Percentiles rank a stretch among this genome's conserved stretches.
These are phyloP conservation scores for Cokeromyces recurvatus DNA, from an alignment of 371 early-diverging fungal genomes.

Conservation along the genomic window DNA sequence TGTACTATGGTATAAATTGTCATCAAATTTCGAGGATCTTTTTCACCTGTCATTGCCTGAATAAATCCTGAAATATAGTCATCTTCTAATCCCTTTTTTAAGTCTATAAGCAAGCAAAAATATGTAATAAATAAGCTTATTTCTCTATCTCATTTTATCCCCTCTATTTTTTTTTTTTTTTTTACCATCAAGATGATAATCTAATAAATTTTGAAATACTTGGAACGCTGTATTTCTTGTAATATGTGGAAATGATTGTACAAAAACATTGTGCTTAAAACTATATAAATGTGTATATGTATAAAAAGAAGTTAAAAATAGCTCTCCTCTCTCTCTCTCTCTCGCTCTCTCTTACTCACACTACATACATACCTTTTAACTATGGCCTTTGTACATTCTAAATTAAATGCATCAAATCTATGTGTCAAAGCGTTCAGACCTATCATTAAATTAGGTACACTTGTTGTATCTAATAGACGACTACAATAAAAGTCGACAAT, in stretches of 20 bases:
- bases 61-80: conserved; percentile 81
- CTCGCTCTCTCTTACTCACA: no score
- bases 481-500: conserved; percentile 72
- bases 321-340: no score
- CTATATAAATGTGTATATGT: no score
- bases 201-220: conserved; percentile 37
- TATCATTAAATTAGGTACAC: conserved; percentile 63
- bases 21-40: conserved; percentile 93
- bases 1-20: conserved; percentile 73
- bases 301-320: no score
- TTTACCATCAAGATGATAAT: conserved; percentile 22
- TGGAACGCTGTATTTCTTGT: conserved; percentile 43
- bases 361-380: conserved; percentile 35
- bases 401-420: conserved; percentile 51
- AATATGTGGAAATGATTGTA: conserved; percentile 56
- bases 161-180: neutral
- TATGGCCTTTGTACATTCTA: conserved; percentile 43
- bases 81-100: conserved; percentile 15
- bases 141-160: neutral
- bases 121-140: conserved; percentile 1
- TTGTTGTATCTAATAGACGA: conserved; percentile 63
- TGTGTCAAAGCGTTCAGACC: conserved; percentile 56
- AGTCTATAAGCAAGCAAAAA: no score
- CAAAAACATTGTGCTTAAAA: conserved; percentile 7
- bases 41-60: conserved; percentile 91